phyloP scores from a whole-genome alignment of 2,329 filamentous ascomycete genomes.

The Cordyceps fumosorosea region DNA sequence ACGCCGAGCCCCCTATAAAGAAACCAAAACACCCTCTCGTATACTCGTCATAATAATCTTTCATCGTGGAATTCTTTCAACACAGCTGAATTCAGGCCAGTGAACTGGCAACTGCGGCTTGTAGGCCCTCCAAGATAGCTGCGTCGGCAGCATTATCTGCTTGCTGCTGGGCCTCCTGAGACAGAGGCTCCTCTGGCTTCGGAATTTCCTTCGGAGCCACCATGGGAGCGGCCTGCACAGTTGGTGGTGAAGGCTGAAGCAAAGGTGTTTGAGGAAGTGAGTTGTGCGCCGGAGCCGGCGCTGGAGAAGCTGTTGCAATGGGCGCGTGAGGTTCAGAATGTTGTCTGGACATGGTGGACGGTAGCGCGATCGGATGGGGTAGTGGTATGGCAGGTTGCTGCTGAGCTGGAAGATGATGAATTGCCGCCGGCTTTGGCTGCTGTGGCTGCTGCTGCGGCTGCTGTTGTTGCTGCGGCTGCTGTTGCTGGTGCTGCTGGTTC shows the following conservation, averaged over 20 bases:
- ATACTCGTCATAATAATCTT: not conserved
- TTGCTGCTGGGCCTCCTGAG: slow-evolving; percentile 18
- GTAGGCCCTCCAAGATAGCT: slow-evolving; percentile 28
- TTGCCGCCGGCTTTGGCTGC: slow-evolving; percentile 7
- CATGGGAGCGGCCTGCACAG: slow-evolving; percentile 3
- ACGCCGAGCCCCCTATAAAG: not conserved
- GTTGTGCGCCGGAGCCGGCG: slow-evolving; percentile 1
- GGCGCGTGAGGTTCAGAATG: not conserved
- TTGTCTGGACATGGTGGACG: slow-evolving; percentile 1
- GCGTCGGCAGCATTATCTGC: slow-evolving; percentile 30
- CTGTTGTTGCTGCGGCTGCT: slow-evolving; percentile 11
- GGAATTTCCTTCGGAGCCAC: slow-evolving; percentile 16
- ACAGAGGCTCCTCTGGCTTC: slow-evolving; percentile 19
- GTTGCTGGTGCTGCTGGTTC: slow-evolving; percentile 15
- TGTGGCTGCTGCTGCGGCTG: slow-evolving; percentile 15
- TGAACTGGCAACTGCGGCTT: slow-evolving; percentile 27
- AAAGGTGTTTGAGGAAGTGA: slow-evolving; percentile 9
- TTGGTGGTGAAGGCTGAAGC: not conserved
- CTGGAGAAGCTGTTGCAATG: slow-evolving; percentile 1
- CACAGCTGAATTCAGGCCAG: slow-evolving; percentile 3
- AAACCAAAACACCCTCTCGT: not conserved
- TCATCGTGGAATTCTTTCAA: not conserved
- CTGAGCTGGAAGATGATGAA: not conserved
- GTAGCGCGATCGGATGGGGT: slow-evolving; percentile 7
- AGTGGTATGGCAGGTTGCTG: slow-evolving; percentile 1